Percentiles rank a stretch among this genome's conserved stretches.
Evolutionary conservation across 129 eudicot genomes (phyloP).

Genomic region (Cynara cardunculus): DNA sequence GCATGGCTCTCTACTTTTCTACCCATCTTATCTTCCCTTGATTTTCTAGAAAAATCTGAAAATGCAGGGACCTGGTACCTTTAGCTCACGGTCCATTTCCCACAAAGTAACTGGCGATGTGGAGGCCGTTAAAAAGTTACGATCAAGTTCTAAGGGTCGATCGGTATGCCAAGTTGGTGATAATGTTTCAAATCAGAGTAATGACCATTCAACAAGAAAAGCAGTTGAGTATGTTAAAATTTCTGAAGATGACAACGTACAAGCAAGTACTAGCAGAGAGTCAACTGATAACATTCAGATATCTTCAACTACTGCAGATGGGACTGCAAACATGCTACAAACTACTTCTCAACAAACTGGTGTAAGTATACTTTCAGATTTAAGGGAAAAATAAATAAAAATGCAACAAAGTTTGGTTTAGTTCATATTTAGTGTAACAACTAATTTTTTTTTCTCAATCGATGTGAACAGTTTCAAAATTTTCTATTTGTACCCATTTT

Average conservation of each 20-base stretch:
- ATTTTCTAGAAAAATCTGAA: neutral
- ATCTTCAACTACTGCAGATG: constrained; percentile 24
- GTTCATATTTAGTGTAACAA: neutral
- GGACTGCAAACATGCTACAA: neutral
- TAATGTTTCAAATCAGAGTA: constrained; percentile 8
- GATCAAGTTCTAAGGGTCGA: constrained; percentile 8
- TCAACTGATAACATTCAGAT: constrained; percentile 14
- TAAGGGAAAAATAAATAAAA: neutral
- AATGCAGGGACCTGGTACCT: constrained; percentile 14
- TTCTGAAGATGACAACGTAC: constrained; percentile 19
- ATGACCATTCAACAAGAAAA: constrained; percentile 10
- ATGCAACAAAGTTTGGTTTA: neutral
- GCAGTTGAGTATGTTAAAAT: constrained; percentile 8
- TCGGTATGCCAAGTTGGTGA: constrained; percentile 19
- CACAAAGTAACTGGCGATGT: constrained; percentile 6
- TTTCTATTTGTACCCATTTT: neutral
- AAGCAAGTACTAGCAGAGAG: neutral
- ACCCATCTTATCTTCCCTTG: neutral
- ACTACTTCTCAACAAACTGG: constrained; percentile 8
- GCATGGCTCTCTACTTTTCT: neutral
- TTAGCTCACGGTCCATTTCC: constrained; percentile 19
- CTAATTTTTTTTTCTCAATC: neutral
- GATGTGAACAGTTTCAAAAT: neutral
- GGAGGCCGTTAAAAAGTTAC: constrained; percentile 16
- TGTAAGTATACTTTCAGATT: constrained; percentile 20